Percentiles rank a stretch among this genome's conserved stretches.
Evolutionary conservation across 148 eudicot genomes (phyloP).

Genomic region (Rhododendron molle): DNA sequence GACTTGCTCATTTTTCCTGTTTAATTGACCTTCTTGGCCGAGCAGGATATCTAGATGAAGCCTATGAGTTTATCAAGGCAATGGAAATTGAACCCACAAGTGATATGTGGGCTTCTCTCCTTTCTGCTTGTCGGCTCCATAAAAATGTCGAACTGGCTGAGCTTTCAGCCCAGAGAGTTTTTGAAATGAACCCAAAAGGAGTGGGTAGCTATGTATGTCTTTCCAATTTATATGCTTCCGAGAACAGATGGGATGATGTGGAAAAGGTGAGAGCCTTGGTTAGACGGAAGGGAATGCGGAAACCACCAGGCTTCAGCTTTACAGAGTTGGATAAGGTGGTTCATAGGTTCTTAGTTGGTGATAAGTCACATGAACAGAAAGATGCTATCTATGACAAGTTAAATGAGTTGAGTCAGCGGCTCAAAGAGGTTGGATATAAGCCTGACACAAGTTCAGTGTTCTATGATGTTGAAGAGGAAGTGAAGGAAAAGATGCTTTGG

Average conservation of each 20-base stretch:
- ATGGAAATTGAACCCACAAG: constrained; percentile 26
- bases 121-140: constrained; percentile 36
- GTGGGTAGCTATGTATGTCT: constrained; percentile 29
- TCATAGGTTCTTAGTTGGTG: constrained; percentile 21
- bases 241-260: constrained; percentile 39
- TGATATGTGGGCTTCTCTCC: constrained; percentile 34
- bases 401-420: constrained; percentile 12
- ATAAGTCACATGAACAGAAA: constrained; percentile 14
- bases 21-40: constrained; percentile 40
- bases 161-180: constrained; percentile 25
- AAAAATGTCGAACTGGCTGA: constrained; percentile 30
- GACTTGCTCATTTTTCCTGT: constrained; percentile 31
- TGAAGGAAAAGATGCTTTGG: constrained; percentile 20
- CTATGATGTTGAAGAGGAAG: constrained; percentile 14
- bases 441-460: constrained; percentile 20
- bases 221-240: constrained; percentile 33
- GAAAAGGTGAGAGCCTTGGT: constrained; percentile 28
- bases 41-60: constrained; percentile 37
- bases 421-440: constrained; percentile 14
- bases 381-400: constrained; percentile 10
- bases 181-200: constrained; percentile 13
- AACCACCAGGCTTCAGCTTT: constrained; percentile 28
- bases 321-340: constrained; percentile 16
- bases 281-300: constrained; percentile 22
- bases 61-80: constrained; percentile 26